These are phyloP conservation scores for Mycena vulgaris DNA, from an alignment of 768 basidiomycete species.

Conservation along the genomic window DNA sequence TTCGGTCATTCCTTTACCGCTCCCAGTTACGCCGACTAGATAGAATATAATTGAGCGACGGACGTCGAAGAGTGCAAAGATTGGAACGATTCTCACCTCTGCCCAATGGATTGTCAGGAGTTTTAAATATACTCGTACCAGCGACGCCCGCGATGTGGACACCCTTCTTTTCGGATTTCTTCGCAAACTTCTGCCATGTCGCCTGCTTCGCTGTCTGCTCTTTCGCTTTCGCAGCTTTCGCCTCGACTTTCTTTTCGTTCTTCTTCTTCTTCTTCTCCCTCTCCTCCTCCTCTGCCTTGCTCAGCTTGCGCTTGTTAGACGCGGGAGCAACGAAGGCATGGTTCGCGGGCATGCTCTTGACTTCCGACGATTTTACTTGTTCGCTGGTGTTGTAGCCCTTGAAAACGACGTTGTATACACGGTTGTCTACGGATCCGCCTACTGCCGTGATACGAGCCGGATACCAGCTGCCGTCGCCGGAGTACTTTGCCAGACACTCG, in stretches of 20 bases:
- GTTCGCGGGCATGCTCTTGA: constrained; percentile 79
- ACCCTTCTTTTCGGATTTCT: constrained; percentile 95
- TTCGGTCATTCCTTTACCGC: constrained; percentile 92
- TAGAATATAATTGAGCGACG: constrained; percentile 39
- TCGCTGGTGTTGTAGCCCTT: constrained; percentile 95
- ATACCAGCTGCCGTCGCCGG: constrained; percentile 88
- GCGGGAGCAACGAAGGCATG: constrained; percentile 61
- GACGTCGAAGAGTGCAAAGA: constrained; percentile 19
- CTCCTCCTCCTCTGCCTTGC: constrained; percentile 88
- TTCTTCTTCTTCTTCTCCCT: constrained; percentile 93
- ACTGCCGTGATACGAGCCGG: constrained; percentile 90
- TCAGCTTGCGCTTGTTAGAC: constrained; percentile 83
- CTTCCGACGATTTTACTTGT: constrained; percentile 78
- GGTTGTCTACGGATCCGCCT: constrained; percentile 85
- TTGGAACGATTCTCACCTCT: constrained; percentile 69
- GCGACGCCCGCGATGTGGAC: constrained; percentile 90
- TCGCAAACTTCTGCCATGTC: constrained; percentile 95
- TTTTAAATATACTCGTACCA: constrained; percentile 95
- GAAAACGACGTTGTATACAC: constrained; percentile 92
- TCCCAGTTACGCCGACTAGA: constrained; percentile 91
- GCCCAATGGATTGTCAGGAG: constrained; percentile 92
- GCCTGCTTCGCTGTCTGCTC: constrained; percentile 89
- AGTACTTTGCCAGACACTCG: constrained; percentile 90
- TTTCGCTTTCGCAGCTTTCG: constrained; percentile 87
- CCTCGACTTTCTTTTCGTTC: constrained; percentile 94